Evolutionary conservation across 2,329 filamentous ascomycete species (phyloP), one percentile per base, ranked within the genome.

Genomic region (Xylaria sp.): DNA sequence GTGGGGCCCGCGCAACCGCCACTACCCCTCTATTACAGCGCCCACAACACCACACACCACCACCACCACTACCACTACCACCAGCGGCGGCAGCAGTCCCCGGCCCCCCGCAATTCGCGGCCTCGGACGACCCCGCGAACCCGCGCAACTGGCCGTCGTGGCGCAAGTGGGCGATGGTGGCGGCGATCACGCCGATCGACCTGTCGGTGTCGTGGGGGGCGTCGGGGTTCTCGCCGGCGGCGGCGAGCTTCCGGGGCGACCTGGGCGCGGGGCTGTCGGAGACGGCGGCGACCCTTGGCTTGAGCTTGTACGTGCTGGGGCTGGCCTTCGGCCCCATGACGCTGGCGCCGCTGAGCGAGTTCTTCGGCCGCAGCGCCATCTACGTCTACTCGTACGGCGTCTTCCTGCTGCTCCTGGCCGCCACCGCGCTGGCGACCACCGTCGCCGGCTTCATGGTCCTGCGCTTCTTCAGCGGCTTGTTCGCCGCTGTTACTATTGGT

Each of bases 271-370:
- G n/a, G n/a, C n/a, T 77, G 2, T 70, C 72, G 2, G 60, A 69
- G 16, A 72, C 74, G 39, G 63, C 77, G 18, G 74, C 72, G 1
- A 76, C 74, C 0, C 61, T 80, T 2, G 76, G 77, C 3, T 48
- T 80, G 43, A 76, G 73, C 41, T 63, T 79, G 45, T 79, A 78
- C 52, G 70, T 80, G 7, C 66, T 79, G 9, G 78, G 76, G 0
- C 62, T 79, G 4, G 76, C 76, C 0, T 72, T 75, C 60, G 63
- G 68, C 1, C 63, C 68, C 1, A 69, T 71, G 65, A 63, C 62
- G 4, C 53, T 68, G 18, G 72, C 70, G 6, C 71, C 71, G 1
- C 55, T 74, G 19, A 65, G 60, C n/a, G 66, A 74, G 61, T 75
- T 76, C 59, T 77, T 71, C 56, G 76, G 76, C 8, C 59, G 76